Evolutionary conservation across 192 early-diverging fungal species (phyloP).

Genomic region (Linnemannia zychae): DNA sequence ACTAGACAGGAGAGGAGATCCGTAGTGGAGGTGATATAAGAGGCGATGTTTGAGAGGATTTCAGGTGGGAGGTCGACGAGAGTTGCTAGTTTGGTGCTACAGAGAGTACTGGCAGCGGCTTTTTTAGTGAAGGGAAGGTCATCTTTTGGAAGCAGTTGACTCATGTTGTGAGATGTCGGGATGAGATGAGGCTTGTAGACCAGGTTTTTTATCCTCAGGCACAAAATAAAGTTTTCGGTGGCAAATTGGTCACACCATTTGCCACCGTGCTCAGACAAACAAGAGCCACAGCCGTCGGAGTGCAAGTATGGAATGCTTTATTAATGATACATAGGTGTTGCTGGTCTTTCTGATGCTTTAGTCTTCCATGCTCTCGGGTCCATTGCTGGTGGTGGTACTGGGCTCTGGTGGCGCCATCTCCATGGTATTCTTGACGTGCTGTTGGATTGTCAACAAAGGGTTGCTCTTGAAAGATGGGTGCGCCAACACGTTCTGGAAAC

Average conservation of each 20-base stretch:
- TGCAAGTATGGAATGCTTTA: not conserved
- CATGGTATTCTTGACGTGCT: constrained; percentile 82
- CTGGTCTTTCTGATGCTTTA: not conserved
- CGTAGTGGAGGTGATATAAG: too few species aligned
- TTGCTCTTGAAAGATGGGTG: constrained; percentile 81
- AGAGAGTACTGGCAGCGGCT: too few species aligned
- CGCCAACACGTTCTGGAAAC: constrained; percentile 78
- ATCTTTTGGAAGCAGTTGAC: too few species aligned
- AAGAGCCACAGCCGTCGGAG: not conserved
- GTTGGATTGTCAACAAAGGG: constrained; percentile 77
- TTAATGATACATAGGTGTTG: constrained; percentile 12
- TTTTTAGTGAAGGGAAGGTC: too few species aligned
- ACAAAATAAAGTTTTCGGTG: too few species aligned
- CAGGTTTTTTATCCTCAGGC: too few species aligned
- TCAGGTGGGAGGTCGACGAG: too few species aligned
- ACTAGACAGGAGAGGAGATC: too few species aligned
- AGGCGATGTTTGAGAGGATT: too few species aligned
- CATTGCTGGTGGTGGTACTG: not conserved
- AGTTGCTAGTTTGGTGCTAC: too few species aligned
- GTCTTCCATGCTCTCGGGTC: constrained; percentile 42
- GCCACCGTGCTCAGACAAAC: not conserved
- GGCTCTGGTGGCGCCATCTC: constrained; percentile 56
- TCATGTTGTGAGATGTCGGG: too few species aligned
- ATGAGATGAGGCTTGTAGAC: too few species aligned
- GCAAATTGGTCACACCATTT: not conserved